A percentile compares a stretch with the other conserved stretches of the same genome.
Conservation (phyloP, 768 basidiomycete species). For the Fistulinella prunicolor region DNA sequence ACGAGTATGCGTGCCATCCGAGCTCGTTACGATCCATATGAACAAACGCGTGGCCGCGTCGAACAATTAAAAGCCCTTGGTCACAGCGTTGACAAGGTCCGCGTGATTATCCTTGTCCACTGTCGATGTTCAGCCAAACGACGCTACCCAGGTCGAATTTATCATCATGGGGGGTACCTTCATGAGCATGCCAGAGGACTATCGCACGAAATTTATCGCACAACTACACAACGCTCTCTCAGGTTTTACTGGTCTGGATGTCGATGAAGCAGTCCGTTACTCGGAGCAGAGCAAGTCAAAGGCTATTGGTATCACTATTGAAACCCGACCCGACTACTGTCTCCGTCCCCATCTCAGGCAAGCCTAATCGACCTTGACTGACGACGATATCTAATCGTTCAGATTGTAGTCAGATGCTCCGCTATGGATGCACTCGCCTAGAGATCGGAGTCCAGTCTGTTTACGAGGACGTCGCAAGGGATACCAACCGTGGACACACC, state of each 20-base stretch:
- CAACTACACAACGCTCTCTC: slow-evolving; percentile 96
- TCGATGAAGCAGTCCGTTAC: slow-evolving; percentile 96
- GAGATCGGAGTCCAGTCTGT: slow-evolving; percentile 99
- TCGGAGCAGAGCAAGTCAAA: slow-evolving; percentile 98
- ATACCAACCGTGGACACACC: slow-evolving; percentile 98
- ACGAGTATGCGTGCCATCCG: slow-evolving; percentile 99
- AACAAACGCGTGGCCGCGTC: slow-evolving; percentile 92
- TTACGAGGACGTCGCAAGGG: slow-evolving; percentile 98
- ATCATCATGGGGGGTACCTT: slow-evolving; percentile 99
- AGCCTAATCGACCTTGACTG: slow-evolving; percentile 4
- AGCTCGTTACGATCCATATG: slow-evolving; percentile 94
- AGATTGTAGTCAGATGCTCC: slow-evolving; percentile 86
- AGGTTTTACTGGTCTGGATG: slow-evolving; percentile 88
- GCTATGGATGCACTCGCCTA: slow-evolving; percentile 96
- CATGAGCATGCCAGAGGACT: slow-evolving; percentile 99
- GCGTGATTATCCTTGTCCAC: slow-evolving; percentile 8
- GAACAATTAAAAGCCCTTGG: slow-evolving; percentile 96
- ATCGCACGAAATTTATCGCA: slow-evolving; percentile 89
- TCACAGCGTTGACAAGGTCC: slow-evolving; percentile 94
- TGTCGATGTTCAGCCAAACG: background rate
- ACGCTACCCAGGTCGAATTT: slow-evolving; percentile 62
- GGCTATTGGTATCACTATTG: slow-evolving; percentile 98
- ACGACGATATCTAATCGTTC: background rate
- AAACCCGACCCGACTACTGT: slow-evolving; percentile 98
- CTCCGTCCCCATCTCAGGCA: slow-evolving; percentile 92